Conservation (phyloP, 1,284 basidiomycete genomes). For the Rhizoctonia solani region DNA sequence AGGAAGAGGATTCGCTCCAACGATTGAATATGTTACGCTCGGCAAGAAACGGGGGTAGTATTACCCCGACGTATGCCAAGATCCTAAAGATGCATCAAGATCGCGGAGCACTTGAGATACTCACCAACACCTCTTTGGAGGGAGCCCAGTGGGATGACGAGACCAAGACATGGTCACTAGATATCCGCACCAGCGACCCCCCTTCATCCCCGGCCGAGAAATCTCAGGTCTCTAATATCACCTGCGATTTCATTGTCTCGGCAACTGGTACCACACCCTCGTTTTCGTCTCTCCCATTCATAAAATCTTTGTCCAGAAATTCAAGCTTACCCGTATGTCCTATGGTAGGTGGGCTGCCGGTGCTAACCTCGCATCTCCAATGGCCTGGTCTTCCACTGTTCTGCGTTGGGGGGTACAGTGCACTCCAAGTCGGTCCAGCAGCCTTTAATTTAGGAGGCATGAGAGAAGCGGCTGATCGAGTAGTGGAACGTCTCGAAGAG, state of each 20-base stretch:
- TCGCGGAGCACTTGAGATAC: not conserved
- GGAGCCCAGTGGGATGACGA: not conserved
- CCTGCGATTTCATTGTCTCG: not conserved
- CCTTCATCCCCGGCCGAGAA: too few species aligned
- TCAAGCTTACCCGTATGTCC: not conserved
- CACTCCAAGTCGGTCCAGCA: not conserved
- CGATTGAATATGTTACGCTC: not conserved
- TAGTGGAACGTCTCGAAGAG: not conserved
- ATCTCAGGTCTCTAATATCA: not conserved
- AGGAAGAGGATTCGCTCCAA: not conserved
- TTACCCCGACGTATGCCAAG: not conserved
- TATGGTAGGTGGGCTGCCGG: not conserved
- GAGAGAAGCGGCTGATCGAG: constrained; percentile 2
- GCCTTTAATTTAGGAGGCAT: constrained; percentile 7
- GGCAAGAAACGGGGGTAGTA: not conserved
- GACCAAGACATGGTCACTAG: not conserved
- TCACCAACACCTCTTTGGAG: not conserved
- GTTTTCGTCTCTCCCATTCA: not conserved
- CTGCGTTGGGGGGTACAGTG: constrained; percentile 6
- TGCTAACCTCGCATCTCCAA: not conserved
- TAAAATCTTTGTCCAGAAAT: not conserved
- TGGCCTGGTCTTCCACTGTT: not conserved
- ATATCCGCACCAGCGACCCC: not conserved
- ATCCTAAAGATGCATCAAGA: not conserved
- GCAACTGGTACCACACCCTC: not conserved